Conservation (phyloP, 1,139 yeast genomes). For the Spencermartinsiella ligniputridi region DNA sequence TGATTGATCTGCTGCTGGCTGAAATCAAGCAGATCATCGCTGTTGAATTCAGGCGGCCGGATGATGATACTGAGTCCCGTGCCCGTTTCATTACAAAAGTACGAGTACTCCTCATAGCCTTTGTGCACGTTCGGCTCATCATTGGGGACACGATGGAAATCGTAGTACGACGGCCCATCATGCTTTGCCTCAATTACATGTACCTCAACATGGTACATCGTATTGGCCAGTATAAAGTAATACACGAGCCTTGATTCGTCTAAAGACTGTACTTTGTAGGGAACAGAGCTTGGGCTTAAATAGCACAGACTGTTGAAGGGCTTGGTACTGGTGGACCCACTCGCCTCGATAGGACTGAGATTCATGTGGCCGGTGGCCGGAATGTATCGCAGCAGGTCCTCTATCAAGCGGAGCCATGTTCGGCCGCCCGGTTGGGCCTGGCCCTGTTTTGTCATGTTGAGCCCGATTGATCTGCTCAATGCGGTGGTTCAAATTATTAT, state of each 20-base stretch:
- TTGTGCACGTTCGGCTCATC: conserved; percentile 8
- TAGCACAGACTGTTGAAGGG: conserved; percentile 14
- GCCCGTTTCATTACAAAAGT: conserved; percentile 19
- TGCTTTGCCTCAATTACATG: conserved; percentile 8
- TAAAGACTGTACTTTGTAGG: conserved; percentile 11
- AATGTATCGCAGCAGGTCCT: conserved; percentile 23
- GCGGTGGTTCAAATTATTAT: too few relatives aligned
- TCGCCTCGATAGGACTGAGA: conserved; percentile 18
- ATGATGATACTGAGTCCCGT: conserved; percentile 20
- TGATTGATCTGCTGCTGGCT: conserved; percentile 18
- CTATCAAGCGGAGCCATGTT: conserved; percentile 26
- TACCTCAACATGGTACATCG: conserved; percentile 21
- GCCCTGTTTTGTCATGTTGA: conserved; percentile 2
- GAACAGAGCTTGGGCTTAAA: conserved; percentile 15
- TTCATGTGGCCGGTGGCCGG: conserved; percentile 20
- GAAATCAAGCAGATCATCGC: conserved; percentile 22
- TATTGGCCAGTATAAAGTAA: conserved; percentile 17
- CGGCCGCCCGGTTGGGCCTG: conserved; percentile 21
- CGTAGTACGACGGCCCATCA: conserved; percentile 8
- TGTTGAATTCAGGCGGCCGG: conserved; percentile 25
- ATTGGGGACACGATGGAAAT: conserved; percentile 19
- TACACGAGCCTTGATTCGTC: conserved; percentile 15
- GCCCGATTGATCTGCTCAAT: too few relatives aligned
- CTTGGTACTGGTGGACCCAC: conserved; percentile 11
- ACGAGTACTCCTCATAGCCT: conserved; percentile 19